These are phyloP conservation scores for Trypanosomatidae sp. DNA, from an alignment of 208 protist species.

Conservation along the genomic window DNA sequence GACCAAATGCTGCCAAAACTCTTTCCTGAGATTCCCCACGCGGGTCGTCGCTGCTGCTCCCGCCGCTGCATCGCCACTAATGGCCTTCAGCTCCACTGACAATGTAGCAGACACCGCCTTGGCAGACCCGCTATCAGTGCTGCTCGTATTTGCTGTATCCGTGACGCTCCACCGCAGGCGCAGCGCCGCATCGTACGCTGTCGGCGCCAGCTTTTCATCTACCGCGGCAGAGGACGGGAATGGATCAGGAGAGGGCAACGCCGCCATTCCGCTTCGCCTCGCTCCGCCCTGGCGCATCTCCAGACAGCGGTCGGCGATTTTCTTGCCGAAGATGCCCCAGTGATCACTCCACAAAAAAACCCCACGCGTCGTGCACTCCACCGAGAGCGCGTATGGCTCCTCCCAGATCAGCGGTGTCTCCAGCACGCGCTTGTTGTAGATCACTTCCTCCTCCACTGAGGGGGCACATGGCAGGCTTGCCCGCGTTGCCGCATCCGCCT, in stretches of 20 bases:
- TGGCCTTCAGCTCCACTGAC: constrained; percentile 4
- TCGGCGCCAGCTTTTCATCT: background rate
- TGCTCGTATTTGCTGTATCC: background rate
- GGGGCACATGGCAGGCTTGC: constrained; percentile 14
- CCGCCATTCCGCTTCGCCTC: background rate
- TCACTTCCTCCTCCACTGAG: constrained; percentile 38
- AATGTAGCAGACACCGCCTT: background rate
- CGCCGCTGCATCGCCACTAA: background rate
- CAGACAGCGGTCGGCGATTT: constrained; percentile 22
- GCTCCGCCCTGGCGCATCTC: background rate
- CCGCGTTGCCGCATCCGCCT: constrained; percentile 15
- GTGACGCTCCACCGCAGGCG: constrained; percentile 9
- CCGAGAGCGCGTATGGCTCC: constrained; percentile 60
- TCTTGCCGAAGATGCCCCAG: constrained; percentile 50
- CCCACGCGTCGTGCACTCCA: constrained; percentile 57
- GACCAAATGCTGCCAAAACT: constrained; percentile 31
- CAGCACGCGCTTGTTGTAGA: constrained; percentile 63
- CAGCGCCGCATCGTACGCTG: constrained; percentile 1
- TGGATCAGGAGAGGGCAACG: background rate
- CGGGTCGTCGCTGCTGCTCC: constrained; percentile 1
- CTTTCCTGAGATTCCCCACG: background rate
- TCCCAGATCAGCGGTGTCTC: constrained; percentile 85
- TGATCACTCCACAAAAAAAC: constrained; percentile 79
- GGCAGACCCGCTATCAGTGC: background rate
- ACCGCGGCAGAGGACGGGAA: background rate